A percentile compares a stretch with the other conserved stretches of the same genome.
Evolutionary conservation across 2,329 filamentous ascomycete species (phyloP).

Genomic region (Macroventuria anomochaeta): DNA sequence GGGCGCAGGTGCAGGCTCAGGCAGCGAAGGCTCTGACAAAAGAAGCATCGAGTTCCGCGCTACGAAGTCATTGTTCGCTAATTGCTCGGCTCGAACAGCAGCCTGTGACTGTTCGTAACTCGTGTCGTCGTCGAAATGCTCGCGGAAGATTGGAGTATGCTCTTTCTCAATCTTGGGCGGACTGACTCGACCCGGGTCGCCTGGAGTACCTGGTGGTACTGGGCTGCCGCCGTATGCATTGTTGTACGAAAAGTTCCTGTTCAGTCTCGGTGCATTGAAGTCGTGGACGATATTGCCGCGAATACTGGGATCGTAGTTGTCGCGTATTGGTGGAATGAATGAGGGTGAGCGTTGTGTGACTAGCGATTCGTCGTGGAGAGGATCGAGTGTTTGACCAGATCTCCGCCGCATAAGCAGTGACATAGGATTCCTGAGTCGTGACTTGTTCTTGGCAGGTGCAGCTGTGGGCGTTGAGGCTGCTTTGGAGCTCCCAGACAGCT

Average conservation of each 20-base stretch:
- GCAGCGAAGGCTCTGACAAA: conserved; percentile 30
- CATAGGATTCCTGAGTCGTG: conserved; percentile 66
- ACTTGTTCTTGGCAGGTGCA: conserved; percentile 51
- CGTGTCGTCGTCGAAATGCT: conserved; percentile 64
- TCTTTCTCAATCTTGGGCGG: conserved; percentile 49
- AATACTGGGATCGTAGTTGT: conserved; percentile 69
- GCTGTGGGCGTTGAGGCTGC: conserved; percentile 25
- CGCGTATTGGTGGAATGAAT: conserved; percentile 58
- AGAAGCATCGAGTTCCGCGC: conserved; percentile 50
- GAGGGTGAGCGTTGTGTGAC: conserved; percentile 56
- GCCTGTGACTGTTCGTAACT: conserved; percentile 50
- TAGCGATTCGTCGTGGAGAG: conserved; percentile 58
- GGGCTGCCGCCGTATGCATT: conserved; percentile 34
- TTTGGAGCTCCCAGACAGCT: conserved; percentile 34
- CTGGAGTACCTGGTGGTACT: conserved; percentile 10
- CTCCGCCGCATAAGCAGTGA: conserved; percentile 64
- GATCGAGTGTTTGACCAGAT: conserved; percentile 59
- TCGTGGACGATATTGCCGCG: conserved; percentile 69
- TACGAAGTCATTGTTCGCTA: conserved; percentile 58
- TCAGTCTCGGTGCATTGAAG: conserved; percentile 65
- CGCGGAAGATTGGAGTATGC: conserved; percentile 66
- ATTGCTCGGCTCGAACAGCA: conserved; percentile 55
- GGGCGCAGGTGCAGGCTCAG: conserved; percentile 20
- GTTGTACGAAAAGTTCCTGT: conserved; percentile 50
- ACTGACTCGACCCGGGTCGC: conserved; percentile 36